A percentile compares a stretch with the other conserved stretches of the same genome.
Conservation (phyloP, 495 filamentous ascomycete species). For the Parathielavia hyrcaniae region DNA sequence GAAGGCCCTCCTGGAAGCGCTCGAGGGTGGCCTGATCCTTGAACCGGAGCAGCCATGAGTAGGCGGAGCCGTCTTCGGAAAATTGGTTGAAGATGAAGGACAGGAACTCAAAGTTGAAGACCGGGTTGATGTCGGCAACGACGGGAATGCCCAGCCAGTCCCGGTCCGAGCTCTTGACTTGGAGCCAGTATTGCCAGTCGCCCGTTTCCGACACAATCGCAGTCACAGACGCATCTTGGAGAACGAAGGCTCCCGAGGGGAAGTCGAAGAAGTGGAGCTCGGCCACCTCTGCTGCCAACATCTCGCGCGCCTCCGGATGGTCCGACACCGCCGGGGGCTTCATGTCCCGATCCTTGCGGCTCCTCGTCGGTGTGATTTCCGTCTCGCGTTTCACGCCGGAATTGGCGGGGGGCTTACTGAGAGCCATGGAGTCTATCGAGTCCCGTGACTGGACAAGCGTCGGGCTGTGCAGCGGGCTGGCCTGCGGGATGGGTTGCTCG, state of each 20-base stretch:
- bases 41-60: conserved; percentile 93
- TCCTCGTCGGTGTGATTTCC: conserved; percentile 24
- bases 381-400: conserved; percentile 31
- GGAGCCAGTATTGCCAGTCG: conserved; percentile 92
- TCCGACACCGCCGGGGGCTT: conserved; percentile 46
- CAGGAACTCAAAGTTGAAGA: conserved; percentile 97
- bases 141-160: conserved; percentile 88
- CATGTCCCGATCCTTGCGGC: conserved; percentile 35
- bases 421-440: conserved; percentile 43
- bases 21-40: conserved; percentile 73
- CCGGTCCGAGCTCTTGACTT: conserved; percentile 68
- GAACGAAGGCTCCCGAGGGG: conserved; percentile 69
- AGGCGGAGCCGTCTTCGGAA: conserved; percentile 76
- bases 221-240: conserved; percentile 66
- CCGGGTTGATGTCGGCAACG: conserved; percentile 86
- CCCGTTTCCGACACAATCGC: conserved; percentile 83
- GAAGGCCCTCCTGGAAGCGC: conserved; percentile 85
- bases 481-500: conserved; percentile 70
- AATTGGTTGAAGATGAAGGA: conserved; percentile 99
- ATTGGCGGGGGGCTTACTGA: conserved; percentile 34
- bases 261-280: conserved; percentile 96
- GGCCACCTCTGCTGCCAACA: conserved; percentile 67
- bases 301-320: conserved; percentile 63
- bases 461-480: conserved; percentile 69
- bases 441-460: conserved; percentile 45